Percentiles rank a stretch among this genome's conserved stretches.
These are phyloP conservation scores for Phytophthora rubi DNA, from an alignment of 352 stramenopile species.

Conservation along the genomic window DNA sequence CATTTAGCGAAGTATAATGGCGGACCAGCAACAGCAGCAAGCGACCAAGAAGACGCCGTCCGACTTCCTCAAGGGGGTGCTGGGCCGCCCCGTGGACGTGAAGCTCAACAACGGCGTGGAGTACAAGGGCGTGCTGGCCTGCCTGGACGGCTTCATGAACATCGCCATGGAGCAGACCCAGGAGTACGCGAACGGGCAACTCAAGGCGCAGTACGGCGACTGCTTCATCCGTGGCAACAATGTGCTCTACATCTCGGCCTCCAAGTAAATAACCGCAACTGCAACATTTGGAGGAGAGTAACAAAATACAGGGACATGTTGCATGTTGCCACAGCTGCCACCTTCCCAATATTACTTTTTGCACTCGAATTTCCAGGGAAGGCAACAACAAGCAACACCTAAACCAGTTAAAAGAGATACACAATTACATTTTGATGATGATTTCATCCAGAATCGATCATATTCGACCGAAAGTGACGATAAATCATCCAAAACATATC, in stretches of 20 bases:
- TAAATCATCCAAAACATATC: too few relatives aligned
- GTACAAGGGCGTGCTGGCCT: constrained; percentile 98
- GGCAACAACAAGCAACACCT: too few relatives aligned
- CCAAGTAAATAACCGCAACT: constrained; percentile 63
- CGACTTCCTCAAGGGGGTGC: constrained; percentile 93
- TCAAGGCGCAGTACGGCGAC: constrained; percentile 99
- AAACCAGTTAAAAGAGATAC: too few relatives aligned
- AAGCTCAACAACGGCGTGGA: constrained; percentile 99
- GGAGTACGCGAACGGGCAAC: constrained; percentile 99
- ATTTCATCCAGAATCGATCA: too few relatives aligned
- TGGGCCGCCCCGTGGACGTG: constrained; percentile 97
- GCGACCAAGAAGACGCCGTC: constrained; percentile 86
- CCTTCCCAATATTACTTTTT: too few relatives aligned
- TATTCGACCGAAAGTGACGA: too few relatives aligned
- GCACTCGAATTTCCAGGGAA: background rate
- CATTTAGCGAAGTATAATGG: constrained; percentile 31
- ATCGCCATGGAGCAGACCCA: constrained; percentile 99
- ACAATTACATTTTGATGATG: too few relatives aligned
- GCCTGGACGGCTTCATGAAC: constrained; percentile 99
- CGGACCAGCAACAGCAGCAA: constrained; percentile 40
- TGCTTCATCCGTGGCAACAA: constrained; percentile 99
- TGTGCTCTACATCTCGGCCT: constrained; percentile 88
- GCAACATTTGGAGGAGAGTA: background rate
- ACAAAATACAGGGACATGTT: background rate
- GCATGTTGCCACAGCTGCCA: too few relatives aligned